Percentiles rank a stretch among this genome's conserved stretches.
Conservation (phyloP, 768 basidiomycete genomes). For the Russula sp. region DNA sequence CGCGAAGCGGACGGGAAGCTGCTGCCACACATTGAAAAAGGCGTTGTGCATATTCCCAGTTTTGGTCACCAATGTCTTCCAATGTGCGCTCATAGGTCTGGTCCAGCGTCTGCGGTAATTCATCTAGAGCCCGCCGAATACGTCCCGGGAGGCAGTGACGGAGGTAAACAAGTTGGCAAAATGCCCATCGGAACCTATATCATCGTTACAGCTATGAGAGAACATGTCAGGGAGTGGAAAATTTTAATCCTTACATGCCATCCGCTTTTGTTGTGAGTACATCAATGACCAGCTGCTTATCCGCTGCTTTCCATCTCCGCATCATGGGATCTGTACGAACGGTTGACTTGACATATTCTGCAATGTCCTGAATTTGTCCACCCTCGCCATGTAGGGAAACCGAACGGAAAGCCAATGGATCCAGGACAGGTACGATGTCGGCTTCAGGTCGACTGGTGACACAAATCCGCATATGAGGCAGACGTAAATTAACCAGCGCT, state of each 20-base stretch:
- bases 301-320: neutral
- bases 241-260: neutral
- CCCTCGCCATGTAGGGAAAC: neutral
- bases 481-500: neutral
- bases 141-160: neutral
- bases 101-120: neutral
- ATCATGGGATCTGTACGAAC: neutral
- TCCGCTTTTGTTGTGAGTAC: neutral
- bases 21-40: conserved; percentile 1
- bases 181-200: conserved; percentile 2
- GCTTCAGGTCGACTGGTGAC: neutral
- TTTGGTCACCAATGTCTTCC: neutral
- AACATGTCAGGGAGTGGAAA: neutral
- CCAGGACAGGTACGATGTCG: neutral
- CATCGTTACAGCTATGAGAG: neutral
- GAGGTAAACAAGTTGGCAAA: neutral
- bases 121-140: neutral
- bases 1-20: neutral
- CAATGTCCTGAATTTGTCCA: neutral
- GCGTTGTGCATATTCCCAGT: neutral
- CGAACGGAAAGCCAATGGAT: neutral
- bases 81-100: neutral
- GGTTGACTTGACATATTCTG: neutral
- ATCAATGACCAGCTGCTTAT: neutral
- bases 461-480: neutral